Conservation (phyloP, 2,329 filamentous ascomycete species). For the Fusarium sp. region DNA sequence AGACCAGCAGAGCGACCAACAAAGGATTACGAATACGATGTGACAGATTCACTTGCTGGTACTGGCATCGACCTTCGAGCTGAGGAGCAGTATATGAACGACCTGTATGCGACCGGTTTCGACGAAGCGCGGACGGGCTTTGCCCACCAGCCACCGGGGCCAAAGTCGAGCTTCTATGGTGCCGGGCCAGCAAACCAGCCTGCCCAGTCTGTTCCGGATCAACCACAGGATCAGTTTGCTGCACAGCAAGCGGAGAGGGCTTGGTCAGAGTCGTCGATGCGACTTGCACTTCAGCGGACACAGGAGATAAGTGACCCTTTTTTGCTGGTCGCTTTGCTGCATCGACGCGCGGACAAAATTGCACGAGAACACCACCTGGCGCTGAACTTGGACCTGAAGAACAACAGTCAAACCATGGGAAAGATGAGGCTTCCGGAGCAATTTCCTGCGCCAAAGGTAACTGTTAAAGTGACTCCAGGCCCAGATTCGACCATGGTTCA, state of each 20-base stretch:
- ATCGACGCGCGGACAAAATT: constrained; percentile 65
- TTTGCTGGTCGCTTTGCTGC: constrained; percentile 68
- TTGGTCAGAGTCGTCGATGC: constrained; percentile 71
- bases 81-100: constrained; percentile 83
- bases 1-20: constrained; percentile 68
- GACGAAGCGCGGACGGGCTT: constrained; percentile 62
- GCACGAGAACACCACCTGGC: constrained; percentile 64
- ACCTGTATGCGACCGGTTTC: constrained; percentile 64
- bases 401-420: constrained; percentile 52
- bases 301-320: constrained; percentile 80
- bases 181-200: constrained; percentile 72
- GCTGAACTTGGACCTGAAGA: constrained; percentile 65
- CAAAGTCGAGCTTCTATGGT: constrained; percentile 68
- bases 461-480: constrained; percentile 62
- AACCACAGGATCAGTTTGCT: constrained; percentile 69
- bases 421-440: constrained; percentile 60
- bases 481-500: constrained; percentile 70
- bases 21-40: constrained; percentile 73
- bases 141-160: constrained; percentile 59
- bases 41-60: constrained; percentile 83
- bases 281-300: constrained; percentile 65
- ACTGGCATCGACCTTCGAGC: constrained; percentile 88
- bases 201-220: constrained; percentile 53
- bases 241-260: constrained; percentile 71
- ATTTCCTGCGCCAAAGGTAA: constrained; percentile 61